Evolutionary conservation across 345 rosid genomes (phyloP).

Genomic region (Gossypium ekmanianum): DNA sequence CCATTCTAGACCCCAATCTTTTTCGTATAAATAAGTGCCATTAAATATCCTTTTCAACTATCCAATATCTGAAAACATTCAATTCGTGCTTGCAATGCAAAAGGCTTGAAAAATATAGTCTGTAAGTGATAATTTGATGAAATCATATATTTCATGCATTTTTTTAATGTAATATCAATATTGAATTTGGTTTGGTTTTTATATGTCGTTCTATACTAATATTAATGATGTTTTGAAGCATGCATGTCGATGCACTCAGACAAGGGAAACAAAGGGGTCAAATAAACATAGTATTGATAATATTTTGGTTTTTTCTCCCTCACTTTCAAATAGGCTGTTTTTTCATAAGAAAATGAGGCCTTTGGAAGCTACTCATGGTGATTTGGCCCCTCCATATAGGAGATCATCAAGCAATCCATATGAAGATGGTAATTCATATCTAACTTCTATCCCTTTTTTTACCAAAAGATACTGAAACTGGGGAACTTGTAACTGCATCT

Average conservation of each 20-base stretch:
- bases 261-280: no score
- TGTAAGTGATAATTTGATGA: not conserved
- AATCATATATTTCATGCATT: not conserved
- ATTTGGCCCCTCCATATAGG: not conserved
- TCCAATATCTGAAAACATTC: not conserved
- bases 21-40: not conserved
- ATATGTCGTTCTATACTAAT: not conserved
- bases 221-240: not conserved
- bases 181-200: not conserved
- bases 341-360: conserved; percentile 9
- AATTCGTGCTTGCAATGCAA: not conserved
- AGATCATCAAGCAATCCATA: not conserved
- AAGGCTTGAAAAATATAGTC: not conserved
- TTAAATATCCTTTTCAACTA: not conserved
- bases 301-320: not conserved
- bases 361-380: not conserved
- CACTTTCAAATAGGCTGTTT: not conserved
- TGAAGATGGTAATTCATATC: conserved; percentile 8
- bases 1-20: not conserved
- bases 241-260: not conserved
- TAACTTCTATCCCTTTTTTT: not conserved
- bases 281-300: not conserved
- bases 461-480: no score
- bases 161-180: not conserved
- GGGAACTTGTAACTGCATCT: no score